These are phyloP conservation scores for Grosmannia serpens DNA, from an alignment of 2,329 filamentous ascomycete species.

Conservation along the genomic window DNA sequence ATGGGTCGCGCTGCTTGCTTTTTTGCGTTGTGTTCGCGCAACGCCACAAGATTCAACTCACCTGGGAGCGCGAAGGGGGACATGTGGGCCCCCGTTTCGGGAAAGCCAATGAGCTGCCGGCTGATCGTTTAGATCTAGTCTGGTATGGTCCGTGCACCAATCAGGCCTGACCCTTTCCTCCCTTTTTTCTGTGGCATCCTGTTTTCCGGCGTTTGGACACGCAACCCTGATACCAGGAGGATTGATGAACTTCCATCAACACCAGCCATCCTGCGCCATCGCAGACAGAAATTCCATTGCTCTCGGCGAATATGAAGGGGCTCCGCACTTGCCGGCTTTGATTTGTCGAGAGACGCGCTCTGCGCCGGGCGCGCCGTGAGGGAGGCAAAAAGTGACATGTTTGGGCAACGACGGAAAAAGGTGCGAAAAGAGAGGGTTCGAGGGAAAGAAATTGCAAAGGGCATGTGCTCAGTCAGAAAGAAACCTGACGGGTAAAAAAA, in stretches of 20 bases:
- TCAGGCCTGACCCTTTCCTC: background rate
- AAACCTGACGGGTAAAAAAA: conserved; percentile 2
- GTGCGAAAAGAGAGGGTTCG: background rate
- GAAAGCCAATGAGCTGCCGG: background rate
- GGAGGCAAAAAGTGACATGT: background rate
- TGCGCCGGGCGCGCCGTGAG: background rate
- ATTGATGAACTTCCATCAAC: background rate
- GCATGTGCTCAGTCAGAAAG: background rate
- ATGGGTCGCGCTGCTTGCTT: conserved; percentile 1
- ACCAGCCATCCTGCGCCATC: background rate
- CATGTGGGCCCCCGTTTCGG: background rate
- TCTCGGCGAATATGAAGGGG: no score
- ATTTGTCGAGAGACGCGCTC: no score
- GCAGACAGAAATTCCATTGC: background rate
- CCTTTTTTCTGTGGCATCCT: background rate
- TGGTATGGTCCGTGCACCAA: conserved; percentile 3
- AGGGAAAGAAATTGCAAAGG: background rate
- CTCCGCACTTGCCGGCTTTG: background rate
- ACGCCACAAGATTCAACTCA: background rate
- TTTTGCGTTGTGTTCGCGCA: conserved; percentile 4
- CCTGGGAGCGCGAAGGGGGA: background rate
- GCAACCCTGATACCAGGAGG: background rate
- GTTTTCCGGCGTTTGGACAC: background rate
- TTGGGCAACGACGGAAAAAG: background rate
- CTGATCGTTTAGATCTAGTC: background rate